A percentile compares a stretch with the other conserved stretches of the same genome.
Conservation (phyloP, 2,329 filamentous ascomycete genomes). For the Ascochyta fabae region DNA sequence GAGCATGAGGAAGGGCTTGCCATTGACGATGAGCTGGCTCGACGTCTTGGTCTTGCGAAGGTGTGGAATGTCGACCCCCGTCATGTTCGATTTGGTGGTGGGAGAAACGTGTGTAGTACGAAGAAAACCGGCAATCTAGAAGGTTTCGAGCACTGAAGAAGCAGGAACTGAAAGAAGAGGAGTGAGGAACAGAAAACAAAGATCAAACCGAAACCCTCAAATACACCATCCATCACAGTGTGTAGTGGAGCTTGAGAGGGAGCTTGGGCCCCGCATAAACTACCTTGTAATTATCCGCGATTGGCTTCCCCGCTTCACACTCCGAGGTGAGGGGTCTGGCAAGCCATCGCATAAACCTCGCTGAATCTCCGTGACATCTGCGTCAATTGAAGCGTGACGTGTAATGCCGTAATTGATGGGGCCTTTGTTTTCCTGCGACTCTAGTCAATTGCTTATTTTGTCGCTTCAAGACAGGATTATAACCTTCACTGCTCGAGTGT, state of each 20-base stretch:
- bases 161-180: no score
- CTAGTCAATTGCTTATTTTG: no score
- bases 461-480: no score
- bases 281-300: constrained; percentile 6
- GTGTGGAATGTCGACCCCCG: constrained; percentile 28
- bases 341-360: neutral
- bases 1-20: constrained; percentile 54
- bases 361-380: neutral
- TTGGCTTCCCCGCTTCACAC: neutral
- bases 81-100: neutral
- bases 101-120: neutral
- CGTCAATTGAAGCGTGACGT: no score
- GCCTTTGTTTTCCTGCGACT: no score
- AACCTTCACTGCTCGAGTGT: no score
- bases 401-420: no score
- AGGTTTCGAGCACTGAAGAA: no score
- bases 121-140: neutral
- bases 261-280: constrained; percentile 6
- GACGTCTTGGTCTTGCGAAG: constrained; percentile 30
- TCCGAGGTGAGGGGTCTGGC: neutral
- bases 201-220: neutral
- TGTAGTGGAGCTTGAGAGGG: neutral
- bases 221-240: neutral
- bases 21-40: constrained; percentile 54
- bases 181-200: neutral